Conservation (phyloP, 768 basidiomycete genomes). For the Lyophyllum shimeji region DNA sequence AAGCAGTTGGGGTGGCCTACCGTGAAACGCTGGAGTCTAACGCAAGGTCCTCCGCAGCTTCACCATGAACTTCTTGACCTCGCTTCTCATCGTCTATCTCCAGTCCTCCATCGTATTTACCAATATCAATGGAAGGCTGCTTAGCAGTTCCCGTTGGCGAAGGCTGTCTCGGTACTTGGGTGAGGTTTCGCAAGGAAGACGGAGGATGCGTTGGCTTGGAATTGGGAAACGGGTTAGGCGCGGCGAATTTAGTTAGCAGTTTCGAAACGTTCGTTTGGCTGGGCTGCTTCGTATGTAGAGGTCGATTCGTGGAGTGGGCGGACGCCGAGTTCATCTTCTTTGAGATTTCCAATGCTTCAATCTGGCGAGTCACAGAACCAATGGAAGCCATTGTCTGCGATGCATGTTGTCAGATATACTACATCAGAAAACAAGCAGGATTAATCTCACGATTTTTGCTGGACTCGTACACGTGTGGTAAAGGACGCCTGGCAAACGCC, state of each 20-base stretch:
- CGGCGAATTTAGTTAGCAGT: conserved; percentile 71
- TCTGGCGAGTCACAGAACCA: conserved; percentile 64
- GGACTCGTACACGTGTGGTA: not conserved
- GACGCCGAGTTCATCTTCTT: conserved; percentile 38
- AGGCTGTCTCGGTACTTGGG: conserved; percentile 18
- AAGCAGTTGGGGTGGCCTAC: conserved; percentile 36
- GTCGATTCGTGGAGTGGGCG: conserved; percentile 25
- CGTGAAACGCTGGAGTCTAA: conserved; percentile 77
- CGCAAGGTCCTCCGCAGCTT: conserved; percentile 78
- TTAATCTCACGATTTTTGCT: not conserved
- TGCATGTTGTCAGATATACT: not conserved
- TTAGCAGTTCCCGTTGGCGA: conserved; percentile 21
- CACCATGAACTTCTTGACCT: conserved; percentile 71
- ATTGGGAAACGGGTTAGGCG: conserved; percentile 53
- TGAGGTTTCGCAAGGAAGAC: conserved; percentile 45
- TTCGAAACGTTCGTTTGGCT: conserved; percentile 66
- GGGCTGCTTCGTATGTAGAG: conserved; percentile 50
- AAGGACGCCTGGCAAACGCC: too few species aligned
- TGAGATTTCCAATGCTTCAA: conserved; percentile 67
- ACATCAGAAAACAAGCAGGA: not conserved
- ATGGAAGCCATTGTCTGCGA: conserved; percentile 39
- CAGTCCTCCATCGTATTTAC: conserved; percentile 95
- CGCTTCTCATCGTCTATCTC: conserved; percentile 84
- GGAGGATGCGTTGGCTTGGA: conserved; percentile 34
- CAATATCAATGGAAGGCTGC: conserved; percentile 65